Conservation (phyloP, 176 grass and related monocot genomes). For the Thinopyrum elongatum region DNA sequence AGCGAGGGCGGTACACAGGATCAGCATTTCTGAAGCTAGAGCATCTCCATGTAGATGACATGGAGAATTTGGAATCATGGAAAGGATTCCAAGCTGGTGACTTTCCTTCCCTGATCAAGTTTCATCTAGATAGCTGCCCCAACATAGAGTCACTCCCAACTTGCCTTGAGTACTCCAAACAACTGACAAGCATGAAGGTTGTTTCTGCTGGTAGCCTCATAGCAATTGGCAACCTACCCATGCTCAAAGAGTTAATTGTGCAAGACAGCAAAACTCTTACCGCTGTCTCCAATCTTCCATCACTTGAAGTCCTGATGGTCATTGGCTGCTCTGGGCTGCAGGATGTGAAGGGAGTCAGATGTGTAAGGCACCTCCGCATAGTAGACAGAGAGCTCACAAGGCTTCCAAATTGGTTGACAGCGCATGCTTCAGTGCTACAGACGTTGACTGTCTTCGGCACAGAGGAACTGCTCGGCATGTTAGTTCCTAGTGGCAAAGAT, state of each 20-base stretch:
- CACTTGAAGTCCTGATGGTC: slow-evolving; percentile 20
- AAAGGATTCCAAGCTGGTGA: slow-evolving; percentile 13
- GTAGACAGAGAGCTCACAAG: slow-evolving; percentile 2
- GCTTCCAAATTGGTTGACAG: slow-evolving; percentile 35
- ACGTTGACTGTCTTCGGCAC: slow-evolving; percentile 10
- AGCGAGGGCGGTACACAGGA: not conserved
- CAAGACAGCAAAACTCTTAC: slow-evolving; percentile 1
- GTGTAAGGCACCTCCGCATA: slow-evolving; percentile 16
- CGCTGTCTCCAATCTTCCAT: slow-evolving; percentile 33
- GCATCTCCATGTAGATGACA: slow-evolving; percentile 26
- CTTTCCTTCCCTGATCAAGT: slow-evolving; percentile 26
- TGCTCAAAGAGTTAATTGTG: slow-evolving; percentile 16
- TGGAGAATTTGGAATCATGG: slow-evolving; percentile 32
- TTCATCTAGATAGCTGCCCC: slow-evolving; percentile 40
- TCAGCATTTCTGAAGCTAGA: slow-evolving; percentile 43
- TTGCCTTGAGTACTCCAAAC: slow-evolving; percentile 21
- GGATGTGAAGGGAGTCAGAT: not conserved
- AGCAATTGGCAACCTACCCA: slow-evolving; percentile 17
- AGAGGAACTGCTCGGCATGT: slow-evolving; percentile 25
- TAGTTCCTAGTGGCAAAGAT: not conserved
- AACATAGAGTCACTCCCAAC: slow-evolving; percentile 35
- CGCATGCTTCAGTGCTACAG: not conserved
- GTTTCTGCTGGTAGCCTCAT: slow-evolving; percentile 22
- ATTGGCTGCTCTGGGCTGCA: slow-evolving; percentile 22
- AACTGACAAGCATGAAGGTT: slow-evolving; percentile 11